Evolutionary conservation across 306 rosid species (phyloP).

Genomic region (Trichosanthes truncata): DNA sequence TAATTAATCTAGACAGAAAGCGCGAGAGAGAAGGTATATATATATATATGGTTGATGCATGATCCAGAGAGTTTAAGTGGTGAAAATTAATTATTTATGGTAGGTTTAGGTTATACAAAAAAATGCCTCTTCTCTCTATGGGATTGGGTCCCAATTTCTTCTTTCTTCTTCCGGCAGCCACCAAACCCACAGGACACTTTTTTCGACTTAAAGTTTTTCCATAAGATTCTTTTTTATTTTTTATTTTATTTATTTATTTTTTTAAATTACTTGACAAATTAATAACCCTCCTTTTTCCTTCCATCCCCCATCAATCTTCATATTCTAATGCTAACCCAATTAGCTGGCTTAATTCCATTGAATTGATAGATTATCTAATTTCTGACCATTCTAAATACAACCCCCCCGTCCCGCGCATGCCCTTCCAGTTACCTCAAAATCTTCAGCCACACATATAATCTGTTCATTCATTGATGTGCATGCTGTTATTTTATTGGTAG

Average conservation of each 20-base stretch:
- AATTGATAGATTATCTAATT: not conserved
- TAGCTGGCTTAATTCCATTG: not conserved
- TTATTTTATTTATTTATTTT: too few relatives aligned
- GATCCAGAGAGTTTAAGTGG: not conserved
- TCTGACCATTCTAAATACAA: not conserved
- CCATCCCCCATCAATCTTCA: not conserved
- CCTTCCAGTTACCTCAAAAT: not conserved
- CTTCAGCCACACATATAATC: not conserved
- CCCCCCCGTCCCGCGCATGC: not conserved
- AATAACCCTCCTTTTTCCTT: not conserved
- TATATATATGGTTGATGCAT: not conserved
- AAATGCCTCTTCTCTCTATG: not conserved
- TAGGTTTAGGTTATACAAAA: not conserved
- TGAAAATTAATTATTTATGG: not conserved
- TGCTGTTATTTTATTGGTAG: not conserved
- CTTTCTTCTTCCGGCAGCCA: constrained; percentile 3
- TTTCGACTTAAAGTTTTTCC: not conserved
- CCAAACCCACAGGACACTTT: constrained; percentile 1
- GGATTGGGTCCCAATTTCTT: not conserved
- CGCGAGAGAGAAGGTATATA: not conserved
- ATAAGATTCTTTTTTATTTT: not conserved
- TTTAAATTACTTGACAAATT: not conserved
- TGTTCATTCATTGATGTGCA: not conserved
- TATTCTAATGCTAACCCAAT: not conserved
- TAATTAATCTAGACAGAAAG: not conserved